Evolutionary conservation across 352 stramenopile species (phyloP).

Genomic region (Phytophthora fragariae): DNA sequence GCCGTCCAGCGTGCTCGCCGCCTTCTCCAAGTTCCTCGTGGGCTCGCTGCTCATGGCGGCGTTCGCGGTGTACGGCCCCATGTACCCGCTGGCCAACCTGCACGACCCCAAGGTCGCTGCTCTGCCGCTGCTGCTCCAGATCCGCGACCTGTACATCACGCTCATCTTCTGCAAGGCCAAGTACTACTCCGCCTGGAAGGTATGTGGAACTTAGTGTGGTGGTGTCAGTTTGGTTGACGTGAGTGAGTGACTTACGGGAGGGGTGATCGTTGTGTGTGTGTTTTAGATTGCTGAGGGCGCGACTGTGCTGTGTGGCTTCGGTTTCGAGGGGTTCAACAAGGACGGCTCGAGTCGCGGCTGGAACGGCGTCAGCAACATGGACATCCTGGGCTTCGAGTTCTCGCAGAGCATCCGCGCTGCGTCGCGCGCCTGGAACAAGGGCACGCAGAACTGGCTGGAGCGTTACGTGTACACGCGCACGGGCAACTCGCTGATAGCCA

Average conservation of each 20-base stretch:
- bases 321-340: conserved; percentile 95
- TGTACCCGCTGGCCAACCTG: conserved; percentile 63
- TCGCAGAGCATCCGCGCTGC: conserved; percentile 76
- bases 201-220: conserved; percentile 11
- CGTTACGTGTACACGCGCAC: conserved; percentile 98
- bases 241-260: neutral
- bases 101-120: conserved; percentile 51
- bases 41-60: conserved; percentile 64
- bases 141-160: conserved; percentile 89
- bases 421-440: conserved; percentile 97
- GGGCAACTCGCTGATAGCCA: conserved; percentile 92
- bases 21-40: conserved; percentile 68
- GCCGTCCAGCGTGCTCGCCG: conserved; percentile 68
- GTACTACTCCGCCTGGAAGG: conserved; percentile 97
- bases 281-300: conserved; percentile 59
- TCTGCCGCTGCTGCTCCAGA: conserved; percentile 66
- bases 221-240: neutral
- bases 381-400: conserved; percentile 96
- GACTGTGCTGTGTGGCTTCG: conserved; percentile 80
- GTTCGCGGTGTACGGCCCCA: conserved; percentile 51
- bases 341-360: conserved; percentile 83
- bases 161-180: conserved; percentile 94
- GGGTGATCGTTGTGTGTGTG: neutral
- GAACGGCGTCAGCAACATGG: conserved; percentile 95
- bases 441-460: conserved; percentile 96